Evolutionary conservation across 2,329 filamentous ascomycete species (phyloP), one percentile per base, ranked within the genome.

Genomic region (Remersonia thermophila): DNA sequence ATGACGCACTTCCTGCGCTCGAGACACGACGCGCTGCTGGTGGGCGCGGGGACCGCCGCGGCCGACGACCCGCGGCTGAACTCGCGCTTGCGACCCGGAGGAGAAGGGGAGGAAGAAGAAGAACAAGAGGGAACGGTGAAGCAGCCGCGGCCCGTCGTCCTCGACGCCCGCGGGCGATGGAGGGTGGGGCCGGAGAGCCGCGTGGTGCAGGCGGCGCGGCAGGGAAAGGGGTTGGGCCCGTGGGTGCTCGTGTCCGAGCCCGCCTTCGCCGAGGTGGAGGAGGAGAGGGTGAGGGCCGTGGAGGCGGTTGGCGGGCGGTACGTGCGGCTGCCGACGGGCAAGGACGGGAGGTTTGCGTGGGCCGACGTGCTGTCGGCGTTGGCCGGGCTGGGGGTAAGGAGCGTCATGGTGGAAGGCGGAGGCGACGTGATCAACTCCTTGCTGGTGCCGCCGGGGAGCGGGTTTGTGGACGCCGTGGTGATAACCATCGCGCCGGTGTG

Each of bases 1-100:
- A 93, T 96, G 84, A 95, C 89, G 0, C 89, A 96, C 58, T 84
- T 82, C 55, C 71, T 96, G 18, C 83, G 89, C 50, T 78, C 79
- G 10, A 72, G 70, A 12, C 86, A 96, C 59, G 76, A 83, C 44
- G 85, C 83, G 27, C 93, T 95, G 47, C 67, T 93, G 16, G 67
- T 96, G 23, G 89, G 89, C 15, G 83, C 80, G 4, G 81, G 81
- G 3, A 96, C 89, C 1, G 83, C 85, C 7, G 64, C 84, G 17
- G 80, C 83, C 14, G 89, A 96, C 55, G 73, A 94, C 52, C 89
- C 89, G 2, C 77, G 76, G 2, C 64, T 96, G 36, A 95, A 93
- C 55, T 91, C 83, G 53, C 77, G 87, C 13, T 8, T 11, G 62
- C 66, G n/a, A 65, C 69, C 1, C n/a, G 27, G 7, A 33, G 46